A percentile compares a stretch with the other conserved stretches of the same genome.
These are phyloP conservation scores for Moringa oleifera DNA, from an alignment of 345 rosid species.

Conservation along the genomic window DNA sequence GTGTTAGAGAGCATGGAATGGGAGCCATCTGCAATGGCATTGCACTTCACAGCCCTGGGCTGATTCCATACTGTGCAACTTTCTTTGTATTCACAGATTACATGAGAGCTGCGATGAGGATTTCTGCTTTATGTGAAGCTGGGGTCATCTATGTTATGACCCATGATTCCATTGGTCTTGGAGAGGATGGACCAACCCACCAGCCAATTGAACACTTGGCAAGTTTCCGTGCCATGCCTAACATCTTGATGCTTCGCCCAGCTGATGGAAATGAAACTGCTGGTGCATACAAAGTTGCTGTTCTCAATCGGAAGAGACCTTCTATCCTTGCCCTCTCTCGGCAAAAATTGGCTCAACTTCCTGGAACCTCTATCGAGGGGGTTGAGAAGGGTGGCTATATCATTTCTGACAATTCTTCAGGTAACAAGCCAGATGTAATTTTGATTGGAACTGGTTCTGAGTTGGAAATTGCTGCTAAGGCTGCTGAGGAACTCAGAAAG, in stretches of 20 bases:
- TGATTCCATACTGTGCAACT: conserved; percentile 69
- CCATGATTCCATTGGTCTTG: conserved; percentile 70
- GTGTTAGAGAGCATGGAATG: conserved; percentile 76
- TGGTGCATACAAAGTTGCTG: conserved; percentile 64
- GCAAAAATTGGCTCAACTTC: conserved; percentile 58
- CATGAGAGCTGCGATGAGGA: conserved; percentile 72
- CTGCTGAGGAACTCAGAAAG: conserved; percentile 66
- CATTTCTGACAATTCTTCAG: conserved; percentile 56
- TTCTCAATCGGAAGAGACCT: conserved; percentile 48
- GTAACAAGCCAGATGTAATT: conserved; percentile 64
- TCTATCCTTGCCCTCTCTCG: conserved; percentile 60
- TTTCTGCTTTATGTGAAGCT: conserved; percentile 60
- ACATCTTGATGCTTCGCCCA: conserved; percentile 65
- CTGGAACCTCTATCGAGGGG: conserved; percentile 65
- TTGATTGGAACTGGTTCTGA: conserved; percentile 75
- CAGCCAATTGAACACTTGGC: conserved; percentile 73
- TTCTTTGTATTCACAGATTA: conserved; percentile 79
- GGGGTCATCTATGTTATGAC: conserved; percentile 74
- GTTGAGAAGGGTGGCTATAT: conserved; percentile 64
- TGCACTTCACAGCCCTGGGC: conserved; percentile 58
- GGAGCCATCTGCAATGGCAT: conserved; percentile 74
- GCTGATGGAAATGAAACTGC: conserved; percentile 82
- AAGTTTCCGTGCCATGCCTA: conserved; percentile 81
- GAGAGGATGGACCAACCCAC: conserved; percentile 78
- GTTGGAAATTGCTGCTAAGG: conserved; percentile 58